These are phyloP conservation scores for Suillus hirtellus DNA, from an alignment of 768 basidiomycete species.

Conservation along the genomic window DNA sequence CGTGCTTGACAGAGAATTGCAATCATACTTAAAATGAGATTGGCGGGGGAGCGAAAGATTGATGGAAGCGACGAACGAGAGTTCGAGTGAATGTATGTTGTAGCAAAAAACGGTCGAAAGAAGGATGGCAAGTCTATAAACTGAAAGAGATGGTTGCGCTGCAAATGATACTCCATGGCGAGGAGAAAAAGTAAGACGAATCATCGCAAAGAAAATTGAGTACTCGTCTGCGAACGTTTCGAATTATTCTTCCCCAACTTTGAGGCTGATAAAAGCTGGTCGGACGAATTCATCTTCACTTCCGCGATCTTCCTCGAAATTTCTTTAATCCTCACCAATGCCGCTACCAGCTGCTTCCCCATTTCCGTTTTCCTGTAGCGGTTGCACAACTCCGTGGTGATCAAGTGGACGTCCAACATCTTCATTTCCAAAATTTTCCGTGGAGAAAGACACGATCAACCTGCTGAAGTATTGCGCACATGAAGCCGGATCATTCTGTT, in stretches of 20 bases:
- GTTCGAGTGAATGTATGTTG: not conserved
- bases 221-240: not conserved
- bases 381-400: not conserved
- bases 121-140: not conserved
- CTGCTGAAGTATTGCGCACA: conserved; percentile 7
- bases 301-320: not conserved
- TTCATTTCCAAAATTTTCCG: not conserved
- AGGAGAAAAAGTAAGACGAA: not conserved
- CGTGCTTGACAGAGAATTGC: not conserved
- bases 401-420: not conserved
- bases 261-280: not conserved
- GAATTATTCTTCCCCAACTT: not conserved
- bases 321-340: not conserved
- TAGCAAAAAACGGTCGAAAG: not conserved
- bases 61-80: not conserved
- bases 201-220: not conserved
- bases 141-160: not conserved
- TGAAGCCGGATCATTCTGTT: too few species aligned
- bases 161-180: not conserved
- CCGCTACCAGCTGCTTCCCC: not conserved
- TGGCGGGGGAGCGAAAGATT: not conserved
- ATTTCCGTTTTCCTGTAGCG: not conserved
- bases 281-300: not conserved
- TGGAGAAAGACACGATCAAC: conserved; percentile 24
- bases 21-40: not conserved